These are phyloP conservation scores for Phtheirospermum japonicum DNA, from an alignment of 257 asterid genomes.

Conservation along the genomic window DNA sequence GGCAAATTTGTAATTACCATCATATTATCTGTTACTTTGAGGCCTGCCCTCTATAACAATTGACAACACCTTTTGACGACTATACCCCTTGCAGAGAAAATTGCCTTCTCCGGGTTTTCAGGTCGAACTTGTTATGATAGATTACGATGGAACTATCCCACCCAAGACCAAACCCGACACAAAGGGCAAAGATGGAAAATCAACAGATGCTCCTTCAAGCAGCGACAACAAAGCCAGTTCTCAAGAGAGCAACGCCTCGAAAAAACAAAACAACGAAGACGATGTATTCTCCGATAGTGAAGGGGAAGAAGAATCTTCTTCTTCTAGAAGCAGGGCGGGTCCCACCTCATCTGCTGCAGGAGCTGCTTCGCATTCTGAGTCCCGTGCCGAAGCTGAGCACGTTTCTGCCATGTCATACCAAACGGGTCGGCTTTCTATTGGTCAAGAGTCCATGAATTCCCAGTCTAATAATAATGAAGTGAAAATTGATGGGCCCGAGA, in stretches of 20 bases:
- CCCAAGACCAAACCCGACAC: constrained; percentile 37
- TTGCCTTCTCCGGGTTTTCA: constrained; percentile 94
- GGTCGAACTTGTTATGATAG: constrained; percentile 87
- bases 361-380: constrained; percentile 36
- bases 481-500: constrained; percentile 41
- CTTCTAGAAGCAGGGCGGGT: constrained; percentile 36
- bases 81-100: constrained; percentile 63
- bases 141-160: constrained; percentile 60
- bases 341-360: constrained; percentile 31
- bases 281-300: constrained; percentile 92
- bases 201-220: constrained; percentile 39
- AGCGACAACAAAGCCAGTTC: constrained; percentile 38
- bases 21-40: not conserved
- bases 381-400: constrained; percentile 36
- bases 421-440: constrained; percentile 49
- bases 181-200: constrained; percentile 39
- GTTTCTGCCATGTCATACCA: constrained; percentile 41
- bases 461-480: constrained; percentile 35
- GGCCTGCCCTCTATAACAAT: constrained; percentile 19
- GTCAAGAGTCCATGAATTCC: constrained; percentile 33
- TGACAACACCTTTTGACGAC: constrained; percentile 17
- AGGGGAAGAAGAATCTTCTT: constrained; percentile 55
- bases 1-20: not conserved
- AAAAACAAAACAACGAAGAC: constrained; percentile 51
- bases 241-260: constrained; percentile 36